phyloP scores from a whole-genome alignment of 2,329 filamentous ascomycete genomes.

The Raffaelea arxii region DNA sequence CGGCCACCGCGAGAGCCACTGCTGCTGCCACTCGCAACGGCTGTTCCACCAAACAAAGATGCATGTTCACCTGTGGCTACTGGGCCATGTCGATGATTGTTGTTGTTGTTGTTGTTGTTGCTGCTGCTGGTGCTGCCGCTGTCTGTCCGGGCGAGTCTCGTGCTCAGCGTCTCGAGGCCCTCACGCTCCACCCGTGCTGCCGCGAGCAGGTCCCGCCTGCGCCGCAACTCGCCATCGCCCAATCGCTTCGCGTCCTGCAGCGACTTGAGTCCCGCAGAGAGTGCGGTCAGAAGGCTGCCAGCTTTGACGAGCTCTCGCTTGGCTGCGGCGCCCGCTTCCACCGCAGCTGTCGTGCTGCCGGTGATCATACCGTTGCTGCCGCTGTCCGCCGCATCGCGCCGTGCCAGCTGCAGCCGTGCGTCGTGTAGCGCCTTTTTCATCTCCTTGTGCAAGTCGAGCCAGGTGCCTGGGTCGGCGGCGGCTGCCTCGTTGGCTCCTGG shows the following conservation, averaged over 20 bases:
- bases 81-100: slow-evolving; percentile 30
- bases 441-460: slow-evolving; percentile 68
- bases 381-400: slow-evolving; percentile 51
- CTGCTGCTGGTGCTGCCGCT: slow-evolving; percentile 28
- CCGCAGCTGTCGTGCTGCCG: slow-evolving; percentile 21
- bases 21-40: slow-evolving; percentile 16
- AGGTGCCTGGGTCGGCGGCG: slow-evolving; percentile 54
- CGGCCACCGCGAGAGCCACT: slow-evolving; percentile 39
- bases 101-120: slow-evolving; percentile 29
- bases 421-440: slow-evolving; percentile 63
- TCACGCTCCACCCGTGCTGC: slow-evolving; percentile 65
- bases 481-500: slow-evolving; percentile 30
- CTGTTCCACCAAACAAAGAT: slow-evolving; percentile 33
- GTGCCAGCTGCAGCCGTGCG: slow-evolving; percentile 54
- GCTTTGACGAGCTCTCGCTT: slow-evolving; percentile 65
- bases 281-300: slow-evolving; percentile 49
- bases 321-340: slow-evolving; percentile 61
- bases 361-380: slow-evolving; percentile 26
- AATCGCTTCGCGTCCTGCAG: slow-evolving; percentile 47
- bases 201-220: slow-evolving; percentile 60
- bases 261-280: slow-evolving; percentile 55
- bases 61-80: slow-evolving; percentile 40
- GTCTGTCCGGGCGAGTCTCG: slow-evolving; percentile 36
- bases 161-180: slow-evolving; percentile 62
- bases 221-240: slow-evolving; percentile 64